phyloP scores from a whole-genome alignment of 371 early-diverging fungal species.

The Apophysomyces variabilis region DNA sequence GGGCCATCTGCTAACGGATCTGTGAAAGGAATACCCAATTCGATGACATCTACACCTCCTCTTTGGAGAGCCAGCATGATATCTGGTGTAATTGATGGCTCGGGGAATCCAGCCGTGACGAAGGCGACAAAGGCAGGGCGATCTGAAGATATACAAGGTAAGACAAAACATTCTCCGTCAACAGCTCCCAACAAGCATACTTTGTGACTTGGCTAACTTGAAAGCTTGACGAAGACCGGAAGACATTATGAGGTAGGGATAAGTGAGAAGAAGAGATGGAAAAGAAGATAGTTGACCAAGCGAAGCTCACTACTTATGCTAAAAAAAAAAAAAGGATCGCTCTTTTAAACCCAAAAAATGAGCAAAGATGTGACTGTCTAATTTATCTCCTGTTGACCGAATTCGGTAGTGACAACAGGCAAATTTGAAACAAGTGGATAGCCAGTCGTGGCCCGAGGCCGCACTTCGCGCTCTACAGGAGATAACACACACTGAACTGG shows the following conservation, averaged over 20 bases:
- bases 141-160: conserved; percentile 39
- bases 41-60: conserved; percentile 96
- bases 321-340: not conserved
- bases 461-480: too few species aligned
- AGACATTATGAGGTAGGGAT: conserved; percentile 37
- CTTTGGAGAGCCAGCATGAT: conserved; percentile 83
- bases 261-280: conserved; percentile 6
- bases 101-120: conserved; percentile 92
- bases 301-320: not conserved
- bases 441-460: too few species aligned
- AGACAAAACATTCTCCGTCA: not conserved
- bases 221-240: conserved; percentile 50
- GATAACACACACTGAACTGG: too few species aligned
- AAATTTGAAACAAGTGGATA: conserved; percentile 37
- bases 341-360: conserved; percentile 8
- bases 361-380: conserved; percentile 7
- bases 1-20: conserved; percentile 98
- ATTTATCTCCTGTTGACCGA: conserved; percentile 89
- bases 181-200: conserved; percentile 25
- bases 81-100: conserved; percentile 76
- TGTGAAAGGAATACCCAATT: conserved; percentile 96
- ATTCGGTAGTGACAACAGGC: conserved; percentile 94
- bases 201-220: conserved; percentile 44
- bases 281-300: not conserved
- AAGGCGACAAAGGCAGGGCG: conserved; percentile 93